phyloP scores from a whole-genome alignment of 257 asterid species.

The Solanum appendiculatum region DNA sequence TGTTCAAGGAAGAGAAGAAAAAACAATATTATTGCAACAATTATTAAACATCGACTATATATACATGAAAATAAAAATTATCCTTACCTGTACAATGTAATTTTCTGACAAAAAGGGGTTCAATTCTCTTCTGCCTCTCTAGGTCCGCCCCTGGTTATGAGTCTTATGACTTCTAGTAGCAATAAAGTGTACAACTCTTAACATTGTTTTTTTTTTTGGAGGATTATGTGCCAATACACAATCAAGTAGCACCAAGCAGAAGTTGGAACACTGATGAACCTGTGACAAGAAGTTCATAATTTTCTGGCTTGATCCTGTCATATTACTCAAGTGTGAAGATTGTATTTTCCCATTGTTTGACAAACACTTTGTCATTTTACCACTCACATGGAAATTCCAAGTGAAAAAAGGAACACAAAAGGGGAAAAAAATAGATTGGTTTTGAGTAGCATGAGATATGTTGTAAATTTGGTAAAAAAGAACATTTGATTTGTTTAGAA shows the following conservation, averaged over 20 bases:
- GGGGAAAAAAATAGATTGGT: not conserved
- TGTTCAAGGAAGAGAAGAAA: not conserved
- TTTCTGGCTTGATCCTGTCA: not conserved
- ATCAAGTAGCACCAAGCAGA: constrained; percentile 30
- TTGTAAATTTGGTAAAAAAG: not conserved
- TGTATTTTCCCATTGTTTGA: not conserved
- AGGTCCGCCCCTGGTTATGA: not conserved
- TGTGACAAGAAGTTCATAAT: constrained; percentile 14
- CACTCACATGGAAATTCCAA: not conserved
- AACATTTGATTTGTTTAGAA: not conserved
- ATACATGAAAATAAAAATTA: not conserved
- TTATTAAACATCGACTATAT: not conserved
- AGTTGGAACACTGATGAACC: constrained; percentile 24
- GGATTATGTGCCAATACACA: constrained; percentile 31
- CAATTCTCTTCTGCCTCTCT: not conserved
- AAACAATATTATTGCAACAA: not conserved
- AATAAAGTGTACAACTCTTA: not conserved
- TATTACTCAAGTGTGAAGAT: not conserved
- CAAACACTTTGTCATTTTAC: not conserved
- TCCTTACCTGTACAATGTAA: not conserved
- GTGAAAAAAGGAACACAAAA: not conserved
- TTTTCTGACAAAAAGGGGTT: not conserved
- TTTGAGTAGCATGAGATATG: not conserved
- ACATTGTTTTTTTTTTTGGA: constrained; percentile 2
- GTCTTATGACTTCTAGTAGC: not conserved